A percentile compares a stretch with the other conserved stretches of the same genome.
Conservation (phyloP, 2,329 filamentous ascomycete species). For the Neopestalotiopsis rosae region DNA sequence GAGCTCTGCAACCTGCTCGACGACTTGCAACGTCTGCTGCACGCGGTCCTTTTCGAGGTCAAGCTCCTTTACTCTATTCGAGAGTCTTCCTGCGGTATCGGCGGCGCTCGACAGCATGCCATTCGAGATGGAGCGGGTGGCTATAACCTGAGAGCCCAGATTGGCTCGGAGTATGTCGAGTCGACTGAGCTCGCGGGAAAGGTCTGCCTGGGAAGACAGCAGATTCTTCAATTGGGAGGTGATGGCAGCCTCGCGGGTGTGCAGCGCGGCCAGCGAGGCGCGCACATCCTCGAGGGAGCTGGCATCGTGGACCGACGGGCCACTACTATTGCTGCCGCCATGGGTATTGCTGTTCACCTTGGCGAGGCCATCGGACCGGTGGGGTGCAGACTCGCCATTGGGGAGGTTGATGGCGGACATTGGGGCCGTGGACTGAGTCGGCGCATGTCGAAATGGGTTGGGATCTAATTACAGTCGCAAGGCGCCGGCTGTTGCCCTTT, state of each 20-base stretch:
- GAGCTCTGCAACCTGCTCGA: slow-evolving; percentile 95
- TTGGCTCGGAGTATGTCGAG: slow-evolving; percentile 89
- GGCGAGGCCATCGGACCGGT: slow-evolving; percentile 18
- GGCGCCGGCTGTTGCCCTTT: slow-evolving; percentile 3
- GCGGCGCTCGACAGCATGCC: slow-evolving; percentile 89
- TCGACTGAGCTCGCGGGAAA: slow-evolving; percentile 84
- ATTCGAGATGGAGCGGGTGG: slow-evolving; percentile 83
- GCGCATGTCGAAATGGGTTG: slow-evolving; percentile 34
- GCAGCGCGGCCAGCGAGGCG: slow-evolving; percentile 75
- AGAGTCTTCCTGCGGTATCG: slow-evolving; percentile 83
- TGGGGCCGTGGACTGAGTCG: slow-evolving; percentile 34
- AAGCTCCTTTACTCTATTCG: slow-evolving; percentile 82
- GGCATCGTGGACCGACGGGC: slow-evolving; percentile 67
- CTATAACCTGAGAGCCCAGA: slow-evolving; percentile 84
- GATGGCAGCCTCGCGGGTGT: slow-evolving; percentile 76
- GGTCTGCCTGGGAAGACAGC: slow-evolving; percentile 81
- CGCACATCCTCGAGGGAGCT: slow-evolving; percentile 80
- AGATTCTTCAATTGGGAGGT: slow-evolving; percentile 77
- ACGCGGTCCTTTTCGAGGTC: slow-evolving; percentile 92
- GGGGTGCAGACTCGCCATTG: slow-evolving; percentile 38
- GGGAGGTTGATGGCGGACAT: slow-evolving; percentile 40
- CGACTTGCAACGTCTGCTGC: slow-evolving; percentile 86
- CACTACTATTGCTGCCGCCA: not conserved
- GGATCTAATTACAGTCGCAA: not conserved
- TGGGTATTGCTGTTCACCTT: slow-evolving; percentile 30